Percentiles rank a stretch among this genome's conserved stretches.
Conservation (phyloP, 108 stramenopile genomes). For the Aurantiochytrium sp. region DNA sequence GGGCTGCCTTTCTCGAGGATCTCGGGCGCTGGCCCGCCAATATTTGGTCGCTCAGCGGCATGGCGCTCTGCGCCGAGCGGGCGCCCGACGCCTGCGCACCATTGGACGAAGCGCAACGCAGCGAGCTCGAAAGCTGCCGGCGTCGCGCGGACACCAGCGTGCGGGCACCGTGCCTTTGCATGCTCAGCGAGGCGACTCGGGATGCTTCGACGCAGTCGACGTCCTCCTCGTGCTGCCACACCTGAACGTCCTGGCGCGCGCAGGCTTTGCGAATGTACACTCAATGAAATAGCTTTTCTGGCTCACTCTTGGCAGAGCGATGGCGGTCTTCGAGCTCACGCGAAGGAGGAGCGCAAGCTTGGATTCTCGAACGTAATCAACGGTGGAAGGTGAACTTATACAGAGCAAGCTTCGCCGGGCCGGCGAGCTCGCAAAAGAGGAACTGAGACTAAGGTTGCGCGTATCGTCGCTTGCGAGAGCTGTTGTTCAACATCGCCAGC, state of each 20-base stretch:
- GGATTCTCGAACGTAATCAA: not conserved
- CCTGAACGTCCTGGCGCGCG: not conserved
- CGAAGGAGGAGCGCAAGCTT: not conserved
- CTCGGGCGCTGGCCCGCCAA: not conserved
- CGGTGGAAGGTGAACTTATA: not conserved
- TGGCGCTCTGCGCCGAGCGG: not conserved
- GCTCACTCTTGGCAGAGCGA: not conserved
- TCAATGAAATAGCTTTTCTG: too few relatives aligned
- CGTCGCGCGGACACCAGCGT: not conserved
- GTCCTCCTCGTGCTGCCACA: not conserved
- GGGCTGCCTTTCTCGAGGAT: not conserved
- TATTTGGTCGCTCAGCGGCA: not conserved
- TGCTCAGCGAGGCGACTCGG: not conserved
- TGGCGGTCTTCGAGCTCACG: not conserved
- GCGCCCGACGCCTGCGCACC: not conserved
- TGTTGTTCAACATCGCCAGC: too few relatives aligned
- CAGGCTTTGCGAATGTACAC: too few relatives aligned
- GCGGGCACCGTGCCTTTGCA: not conserved
- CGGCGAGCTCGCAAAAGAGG: not conserved
- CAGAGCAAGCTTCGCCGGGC: not conserved
- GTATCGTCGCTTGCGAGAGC: not conserved
- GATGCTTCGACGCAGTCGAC: not conserved
- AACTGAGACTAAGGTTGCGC: not conserved
- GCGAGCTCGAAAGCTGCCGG: not conserved
- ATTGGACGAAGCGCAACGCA: not conserved